A percentile compares a stretch with the other conserved stretches of the same genome.
phyloP scores from a whole-genome alignment of 352 stramenopile species.

The Halophytophthora polymorphica region DNA sequence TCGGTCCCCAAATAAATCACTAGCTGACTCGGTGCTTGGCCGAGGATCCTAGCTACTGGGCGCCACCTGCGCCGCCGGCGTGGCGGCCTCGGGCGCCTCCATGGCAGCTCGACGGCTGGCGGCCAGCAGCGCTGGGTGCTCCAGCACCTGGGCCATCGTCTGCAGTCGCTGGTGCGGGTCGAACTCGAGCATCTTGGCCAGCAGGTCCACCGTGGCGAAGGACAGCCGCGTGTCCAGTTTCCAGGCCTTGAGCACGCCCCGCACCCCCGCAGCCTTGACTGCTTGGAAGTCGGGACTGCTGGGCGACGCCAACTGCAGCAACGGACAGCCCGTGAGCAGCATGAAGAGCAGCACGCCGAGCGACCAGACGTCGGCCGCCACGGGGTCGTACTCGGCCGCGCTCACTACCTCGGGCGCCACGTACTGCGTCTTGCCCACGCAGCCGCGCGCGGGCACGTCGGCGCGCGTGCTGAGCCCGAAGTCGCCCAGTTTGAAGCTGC shows the following conservation, averaged over 20 bases:
- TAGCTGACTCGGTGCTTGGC: too few relatives aligned
- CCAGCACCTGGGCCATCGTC: slow-evolving; percentile 20
- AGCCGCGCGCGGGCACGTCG: slow-evolving; percentile 13
- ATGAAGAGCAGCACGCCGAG: slow-evolving; percentile 60
- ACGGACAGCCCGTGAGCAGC: slow-evolving; percentile 46
- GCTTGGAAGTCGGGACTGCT: slow-evolving; percentile 26
- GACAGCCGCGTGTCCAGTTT: slow-evolving; percentile 19
- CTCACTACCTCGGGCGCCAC: slow-evolving; percentile 34
- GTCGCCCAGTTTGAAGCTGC: slow-evolving; percentile 48
- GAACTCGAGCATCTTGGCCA: slow-evolving; percentile 33
- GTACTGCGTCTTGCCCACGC: slow-evolving; percentile 34
- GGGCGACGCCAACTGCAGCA: slow-evolving; percentile 31
- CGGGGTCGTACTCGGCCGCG: slow-evolving; percentile 23
- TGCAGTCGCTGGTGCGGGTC: slow-evolving; percentile 14
- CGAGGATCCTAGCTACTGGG: too few relatives aligned
- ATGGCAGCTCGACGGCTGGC: not conserved
- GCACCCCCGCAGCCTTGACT: slow-evolving; percentile 26
- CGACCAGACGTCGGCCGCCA: slow-evolving; percentile 49
- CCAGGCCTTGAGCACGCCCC: slow-evolving; percentile 34
- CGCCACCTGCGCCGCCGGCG: too few relatives aligned
- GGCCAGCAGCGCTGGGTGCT: slow-evolving; percentile 13
- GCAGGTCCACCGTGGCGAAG: slow-evolving; percentile 19
- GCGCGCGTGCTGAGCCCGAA: slow-evolving; percentile 45
- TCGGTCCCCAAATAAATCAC: too few relatives aligned
- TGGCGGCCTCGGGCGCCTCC: too few relatives aligned